Evolutionary conservation across 805 yeast species (phyloP), one percentile per base, ranked within the genome.

Genomic region (Torulaspora indica): DNA sequence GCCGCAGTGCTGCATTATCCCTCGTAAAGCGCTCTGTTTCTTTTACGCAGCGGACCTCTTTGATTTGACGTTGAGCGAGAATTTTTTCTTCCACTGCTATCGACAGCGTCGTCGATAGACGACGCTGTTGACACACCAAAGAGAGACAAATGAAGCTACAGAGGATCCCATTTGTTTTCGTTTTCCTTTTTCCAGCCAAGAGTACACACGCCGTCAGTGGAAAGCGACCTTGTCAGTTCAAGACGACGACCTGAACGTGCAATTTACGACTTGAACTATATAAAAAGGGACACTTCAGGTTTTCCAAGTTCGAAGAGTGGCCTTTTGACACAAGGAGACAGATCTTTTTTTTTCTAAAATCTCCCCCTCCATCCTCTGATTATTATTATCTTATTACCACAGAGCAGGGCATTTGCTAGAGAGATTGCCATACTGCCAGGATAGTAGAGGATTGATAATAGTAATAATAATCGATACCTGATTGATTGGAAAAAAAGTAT

Each of bases 131-230:
- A n/a, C n/a, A n/a, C n/a, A n/a, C n/a, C 15, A 15, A 32, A n/a
- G 25, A 30, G 13, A 30, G 35, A 28, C 40, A 28, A 9, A 38
- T 28, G 4, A 8, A 24, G 8, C 18, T 13, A 28, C 25, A 27
- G 33, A 28, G 18, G 25, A 9, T 5, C 24, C 32, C 28, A 22
- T 36, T 12, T 40, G 39, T 40, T 40, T 33, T 40, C 23, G 23
- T 40, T 40, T 40, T 40, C 38, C 43, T 35, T 35, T 40, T 35
- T 40, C 31, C 38, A 25, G 35, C 36, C 8, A 24, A 24, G 10
- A 32, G 43, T 40, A 38, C 40, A 38, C 40, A 20, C n/a, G 14
- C 20, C 4, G 20, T 4, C 34, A 31, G 34, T 15, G 14, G 20
- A 31, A 13, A 13, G n/a, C 9, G 20, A 6, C 10, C 8, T 14